Evolutionary conservation across 2,329 filamentous ascomycete genomes (phyloP), one percentile per base, ranked within the genome.

Genomic region (Cladophialophora bantiana): DNA sequence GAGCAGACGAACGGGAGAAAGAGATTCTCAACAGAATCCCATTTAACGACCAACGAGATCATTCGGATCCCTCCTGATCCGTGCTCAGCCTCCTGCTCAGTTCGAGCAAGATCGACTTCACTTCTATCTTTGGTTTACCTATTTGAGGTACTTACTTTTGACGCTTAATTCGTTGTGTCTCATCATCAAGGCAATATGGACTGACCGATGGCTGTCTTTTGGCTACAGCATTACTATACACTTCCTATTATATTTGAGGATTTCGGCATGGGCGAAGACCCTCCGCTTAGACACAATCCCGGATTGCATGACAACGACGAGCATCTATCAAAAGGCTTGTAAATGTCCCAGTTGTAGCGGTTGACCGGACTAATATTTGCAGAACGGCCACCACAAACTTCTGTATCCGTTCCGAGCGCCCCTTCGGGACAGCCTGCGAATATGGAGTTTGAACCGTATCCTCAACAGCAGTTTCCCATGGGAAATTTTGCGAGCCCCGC

Each of bases 281-380:
- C 69, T 48, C 63, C 60, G 35, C 59, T 56, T 57, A 57, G 76
- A 76, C 13, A 88, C 84, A 52, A 96, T 91, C 75, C 94, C 88
- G 1, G 78, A 75, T 74, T 92, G 86, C 79, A 92, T 96, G 80
- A 91, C 95, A 10, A 81, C 79, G 3, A 97, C 82, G 75, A 91
- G 95, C 73, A 92, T 88, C 7, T 86, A 78, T 55, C 59, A 7
- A 60, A 40, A 70, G 68, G 65, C 67, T 54, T 32, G 55, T 52
- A 2, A 35, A 12, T 26, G 26, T 15, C 38, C 31, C 7, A 7
- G n/a, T n/a, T 52, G 32, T 35, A 26, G 10, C 31, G 48, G 38
- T 50, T 1, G 5, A 56, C 32, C 42, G 40, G 15, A 62, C 52
- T 62, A 18, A 65, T 40, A 32, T 31, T 62, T 5, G 35, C 60